Base-by-base conservation (phyloP, 805 yeast species). In the Priceomyces melissophilus region DNA sequence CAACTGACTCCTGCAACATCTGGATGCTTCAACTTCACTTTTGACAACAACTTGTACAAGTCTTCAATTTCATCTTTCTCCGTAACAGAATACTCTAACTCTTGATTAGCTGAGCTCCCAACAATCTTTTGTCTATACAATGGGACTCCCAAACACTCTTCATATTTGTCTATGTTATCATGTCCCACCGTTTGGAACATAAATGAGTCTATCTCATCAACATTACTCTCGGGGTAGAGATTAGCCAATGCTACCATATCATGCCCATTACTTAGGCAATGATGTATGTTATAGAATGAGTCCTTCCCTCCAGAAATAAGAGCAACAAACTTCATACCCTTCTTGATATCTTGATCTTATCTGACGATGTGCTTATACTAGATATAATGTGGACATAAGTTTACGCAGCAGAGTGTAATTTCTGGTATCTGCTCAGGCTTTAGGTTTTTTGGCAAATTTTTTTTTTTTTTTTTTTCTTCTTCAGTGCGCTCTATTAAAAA, bases 151-250 rank as follows among this genome's bases (percentile, higher is more conserved):
- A 86, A 65, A 53, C 96, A 86, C 44, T 81, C 72, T 2, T 76
- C 66, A 54, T 90, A 87, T 39, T 67, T 61, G 0, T 76, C 73
- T 2, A 93, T 71, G 3, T 85, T 78, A 46, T 84, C 87, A 60
- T 86, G 93, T 0, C 99, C 99, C 6, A 93, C 98, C 0, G 99
- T 93, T 63, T 93, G 99, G 61, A 87, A 93, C 99, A 93, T 93
- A 57, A 84, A 91, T 40, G 96, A 87, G 59, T 93, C 97, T 40
- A 93, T 65, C 60, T 93, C 99, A 49, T 63, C 64, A n/a, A 43
- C 43, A 35, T 55, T 54, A 15, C 40, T 8, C 50, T 70, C 53
- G 1, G 73, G 71, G 53, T 80, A 79, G 45, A 93, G 61, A 54
- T 93, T 93, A 0, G 89, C 98, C 35, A 91, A 62, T 1, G 96